Conservation (phyloP, 148 eudicot species). For the Pouteria glomerata region DNA sequence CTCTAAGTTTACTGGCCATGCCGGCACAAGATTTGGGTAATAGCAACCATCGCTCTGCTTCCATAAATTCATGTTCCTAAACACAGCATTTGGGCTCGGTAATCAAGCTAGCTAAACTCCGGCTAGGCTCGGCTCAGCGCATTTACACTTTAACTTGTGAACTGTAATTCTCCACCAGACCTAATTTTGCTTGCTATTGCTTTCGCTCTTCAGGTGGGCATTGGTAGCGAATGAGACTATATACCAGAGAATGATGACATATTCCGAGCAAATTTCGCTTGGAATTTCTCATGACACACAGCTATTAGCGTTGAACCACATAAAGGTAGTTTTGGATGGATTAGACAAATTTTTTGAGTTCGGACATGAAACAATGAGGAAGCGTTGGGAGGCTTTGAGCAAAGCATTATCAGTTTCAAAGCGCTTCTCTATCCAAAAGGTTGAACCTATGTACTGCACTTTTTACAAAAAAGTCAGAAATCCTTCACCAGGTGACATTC, state of each 20-base stretch:
- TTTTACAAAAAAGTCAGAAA: slow-evolving; percentile 9
- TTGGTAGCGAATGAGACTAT: slow-evolving; percentile 10
- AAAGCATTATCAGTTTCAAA: slow-evolving; percentile 4
- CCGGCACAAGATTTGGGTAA: slow-evolving; percentile 43
- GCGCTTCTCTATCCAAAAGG: slow-evolving; percentile 17
- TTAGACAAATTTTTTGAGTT: slow-evolving; percentile 6
- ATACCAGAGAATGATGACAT: background rate
- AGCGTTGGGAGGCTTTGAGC: slow-evolving; percentile 16
- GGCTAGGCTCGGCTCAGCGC: too few species aligned
- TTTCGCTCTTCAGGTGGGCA: slow-evolving; percentile 13
- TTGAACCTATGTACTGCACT: slow-evolving; percentile 11
- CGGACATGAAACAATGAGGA: slow-evolving; percentile 15
- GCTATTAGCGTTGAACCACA: slow-evolving; percentile 7
- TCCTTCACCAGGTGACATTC: slow-evolving; percentile 19
- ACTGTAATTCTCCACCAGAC: too few species aligned
- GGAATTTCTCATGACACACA: slow-evolving; percentile 7
- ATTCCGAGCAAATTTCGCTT: background rate
- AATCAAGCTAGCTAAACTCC: too few species aligned
- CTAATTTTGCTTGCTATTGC: too few species aligned
- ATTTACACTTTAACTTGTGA: too few species aligned
- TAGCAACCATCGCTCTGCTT: background rate
- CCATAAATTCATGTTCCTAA: too few species aligned
- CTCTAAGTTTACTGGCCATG: slow-evolving; percentile 42
- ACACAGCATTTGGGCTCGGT: too few species aligned
- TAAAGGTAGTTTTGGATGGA: slow-evolving; percentile 14